Base-by-base conservation (phyloP, 306 rosid species). In the Vigna radiata region DNA sequence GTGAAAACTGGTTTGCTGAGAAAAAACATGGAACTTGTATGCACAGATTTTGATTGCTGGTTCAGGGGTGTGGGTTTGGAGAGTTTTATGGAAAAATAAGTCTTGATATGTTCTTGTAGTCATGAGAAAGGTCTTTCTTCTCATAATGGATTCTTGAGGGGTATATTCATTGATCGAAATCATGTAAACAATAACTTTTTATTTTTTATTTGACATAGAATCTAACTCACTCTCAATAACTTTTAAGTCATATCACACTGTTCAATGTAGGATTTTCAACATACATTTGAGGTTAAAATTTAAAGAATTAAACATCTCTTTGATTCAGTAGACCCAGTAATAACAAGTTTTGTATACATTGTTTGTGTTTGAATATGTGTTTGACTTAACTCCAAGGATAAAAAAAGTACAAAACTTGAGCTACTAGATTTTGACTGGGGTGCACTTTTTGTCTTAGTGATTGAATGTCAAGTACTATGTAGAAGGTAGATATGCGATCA, bases 91-190 rank as follows among this genome's bases (percentile, higher is more conserved):
- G 37, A 23, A 59, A 72, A 55, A 43, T 27, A 36, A 8, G 31
- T 63, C 65, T 70, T 64, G 2, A 23, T 23, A 50, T 81, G 77
- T 84, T 77, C 17, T 71, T 59, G n/a, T 72, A 44, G 37, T 49
- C 41, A 2, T 55, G 53, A 33, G 11, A 69, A 53, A 19, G 23
- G 37, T 21, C 21, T 64, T 33, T 64, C 50, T 68, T 64, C 50
- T 68, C 55, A 19, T 14, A 10, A 9, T 21, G 50, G 70, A 63
- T 37, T 64, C 18, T 27, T 11, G 39, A 17, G 47, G 56, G 52
- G 61, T 44, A 14, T 10, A 66, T 46, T 66, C 54, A 33, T 67
- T 67, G 58, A 43, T 47, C 18, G n/a, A 37, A 66, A 17, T 65
- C 33, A 3, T 10, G 23, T 66, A 63, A 55, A 74, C 21, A 60